Base-by-base conservation (phyloP, 257 asterid species). In the Craterostigma plantagineum region DNA sequence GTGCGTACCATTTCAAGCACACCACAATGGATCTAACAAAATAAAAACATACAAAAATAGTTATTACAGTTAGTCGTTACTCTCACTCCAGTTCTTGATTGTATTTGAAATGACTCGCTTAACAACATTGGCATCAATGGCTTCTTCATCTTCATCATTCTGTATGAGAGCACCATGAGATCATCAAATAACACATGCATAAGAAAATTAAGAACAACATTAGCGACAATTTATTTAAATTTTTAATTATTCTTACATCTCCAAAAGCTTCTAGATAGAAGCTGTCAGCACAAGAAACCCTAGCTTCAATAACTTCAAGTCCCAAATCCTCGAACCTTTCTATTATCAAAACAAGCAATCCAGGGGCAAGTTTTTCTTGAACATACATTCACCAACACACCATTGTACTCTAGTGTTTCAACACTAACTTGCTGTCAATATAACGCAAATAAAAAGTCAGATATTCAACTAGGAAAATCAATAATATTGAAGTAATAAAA, bases 341-440 rank as follows among this genome's bases (percentile, higher is more conserved):
- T 50, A 86, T 45, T 50, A 78, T 69, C 36, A 51, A 53, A 14
- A 75, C 84, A 4, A 81, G 86, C 55, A 86, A 45, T n/a, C 92
- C 94, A 0, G 91, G n/a, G 94, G 52, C 91, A 71, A 46, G 59
- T 75, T 48, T 62, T 60, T 16, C 60, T 60, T 17, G 94, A 67
- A 35, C 67, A 64, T n/a, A 86, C 71, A 53, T 71, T 86, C 37
- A 86, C 81, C 11, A 76, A 49, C 44, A 77, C 61, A 11, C 96
- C 94, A 54, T 69, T 77, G n/a, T n/a, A n/a, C 43, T 73, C 91
- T 63, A 86, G 81, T 79, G 81, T 64, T 75, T 86, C 72, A 8
- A 86, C 96, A 0, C 65, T 65, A n/a, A 77, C 80, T 59, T 71
- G 63, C 91, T 77, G 83, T 47, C 50, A 7, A 42, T 27, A 9